These are phyloP conservation scores for Claviceps sp. DNA, from an alignment of 2,329 filamentous ascomycete genomes.

Conservation along the genomic window DNA sequence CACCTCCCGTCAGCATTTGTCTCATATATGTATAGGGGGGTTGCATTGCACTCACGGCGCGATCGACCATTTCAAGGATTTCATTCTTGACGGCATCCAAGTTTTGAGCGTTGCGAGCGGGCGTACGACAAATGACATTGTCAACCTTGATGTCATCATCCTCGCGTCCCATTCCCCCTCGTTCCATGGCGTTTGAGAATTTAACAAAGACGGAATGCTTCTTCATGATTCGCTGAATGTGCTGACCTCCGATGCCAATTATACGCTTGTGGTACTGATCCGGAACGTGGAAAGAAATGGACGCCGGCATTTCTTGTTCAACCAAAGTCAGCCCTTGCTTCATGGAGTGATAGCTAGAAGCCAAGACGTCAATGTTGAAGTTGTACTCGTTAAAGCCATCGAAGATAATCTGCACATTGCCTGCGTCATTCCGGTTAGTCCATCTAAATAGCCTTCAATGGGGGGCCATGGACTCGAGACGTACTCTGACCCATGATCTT, in stretches of 20 bases:
- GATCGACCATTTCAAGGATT: conserved; percentile 98
- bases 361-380: conserved; percentile 97
- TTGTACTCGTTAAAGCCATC: conserved; percentile 99
- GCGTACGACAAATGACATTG: conserved; percentile 96
- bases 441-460: background rate
- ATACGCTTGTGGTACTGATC: conserved; percentile 99
- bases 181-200: conserved; percentile 98
- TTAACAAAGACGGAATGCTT: conserved; percentile 99
- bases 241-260: conserved; percentile 94
- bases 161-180: conserved; percentile 75
- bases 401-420: conserved; percentile 96
- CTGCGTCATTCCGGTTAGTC: conserved; percentile 20
- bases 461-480: background rate
- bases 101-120: conserved; percentile 91
- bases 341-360: conserved; percentile 81
- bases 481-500: conserved; percentile 97
- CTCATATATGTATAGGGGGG: no score
- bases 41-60: conserved; percentile 47
- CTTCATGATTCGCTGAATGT: conserved; percentile 99
- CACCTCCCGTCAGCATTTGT: background rate
- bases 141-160: conserved; percentile 98
- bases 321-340: conserved; percentile 86
- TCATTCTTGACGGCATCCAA: conserved; percentile 95
- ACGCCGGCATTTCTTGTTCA: conserved; percentile 97
- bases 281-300: conserved; percentile 96